Evolutionary conservation across 129 eudicot genomes (phyloP), one percentile per base, ranked within the genome.

Genomic region (Ambrosia trifida): DNA sequence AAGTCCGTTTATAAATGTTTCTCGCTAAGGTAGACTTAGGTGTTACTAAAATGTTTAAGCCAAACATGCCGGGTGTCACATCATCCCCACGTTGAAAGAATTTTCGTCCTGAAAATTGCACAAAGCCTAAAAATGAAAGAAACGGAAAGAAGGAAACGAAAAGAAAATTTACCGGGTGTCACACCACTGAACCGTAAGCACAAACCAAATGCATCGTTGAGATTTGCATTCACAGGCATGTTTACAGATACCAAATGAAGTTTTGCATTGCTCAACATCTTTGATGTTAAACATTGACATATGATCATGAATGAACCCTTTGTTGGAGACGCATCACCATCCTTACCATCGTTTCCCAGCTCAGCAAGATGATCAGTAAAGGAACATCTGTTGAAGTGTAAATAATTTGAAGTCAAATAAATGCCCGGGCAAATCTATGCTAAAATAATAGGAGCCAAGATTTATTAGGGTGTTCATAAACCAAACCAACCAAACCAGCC

Each of bases 221-320:
- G 92, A 30, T 85, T 83, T 13, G 92, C 77, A 64, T 90, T 83
- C 69, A 89, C 88, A 16, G 96, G 98, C 95, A 93, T 79, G 79
- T 89, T 96, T 69, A 87, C 90, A 3, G 95, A 87, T 16, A 93
- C 83, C 54, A 89, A 88, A 75, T 68, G 77, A 11, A 93, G 68
- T 70, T 93, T 93, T 50, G 92, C 85, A 80, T 93, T 89, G 72
- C 92, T 85, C 30, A 93, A 87, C 90, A 93, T 85, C 87, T 93
- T 93, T 54, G 87, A 61, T 40, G 90, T 92, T 64, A 93, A 54
- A 64, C 80, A 83, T 81, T 93, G 82, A 57, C 96, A 93, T 53
- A 93, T 87, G 5, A 85, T 53, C 16, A 89, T 82, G 66, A 83
- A 87, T 17, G 76, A 79, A 80, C 89, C 98, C 73, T 85, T 89